A percentile compares a stretch with the other conserved stretches of the same genome.
These are phyloP conservation scores for Fomitopsis palustris DNA, from an alignment of 1,284 basidiomycete genomes.

Conservation along the genomic window DNA sequence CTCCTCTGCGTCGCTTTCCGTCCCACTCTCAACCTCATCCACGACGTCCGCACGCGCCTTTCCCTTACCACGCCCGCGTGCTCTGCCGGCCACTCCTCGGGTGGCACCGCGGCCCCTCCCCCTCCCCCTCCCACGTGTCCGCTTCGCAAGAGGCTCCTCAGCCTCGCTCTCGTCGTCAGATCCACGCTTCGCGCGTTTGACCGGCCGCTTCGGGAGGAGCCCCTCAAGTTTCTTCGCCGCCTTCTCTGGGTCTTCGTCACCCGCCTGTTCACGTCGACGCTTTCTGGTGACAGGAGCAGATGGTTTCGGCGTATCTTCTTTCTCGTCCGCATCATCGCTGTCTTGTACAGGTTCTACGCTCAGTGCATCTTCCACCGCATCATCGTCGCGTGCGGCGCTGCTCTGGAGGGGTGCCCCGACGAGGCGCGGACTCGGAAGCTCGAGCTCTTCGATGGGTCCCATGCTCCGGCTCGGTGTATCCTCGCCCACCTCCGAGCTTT, in stretches of 20 bases:
- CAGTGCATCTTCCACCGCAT: background rate
- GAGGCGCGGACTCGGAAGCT: background rate
- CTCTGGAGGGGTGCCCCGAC: background rate
- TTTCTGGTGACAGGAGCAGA: slow-evolving; percentile 4
- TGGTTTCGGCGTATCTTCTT: slow-evolving; percentile 1
- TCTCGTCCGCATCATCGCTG: background rate
- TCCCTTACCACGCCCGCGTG: slow-evolving; percentile 5
- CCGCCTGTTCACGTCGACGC: slow-evolving; percentile 15
- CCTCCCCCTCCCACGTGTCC: slow-evolving; percentile 7
- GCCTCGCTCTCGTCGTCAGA: background rate
- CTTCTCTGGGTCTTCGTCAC: slow-evolving; percentile 18
- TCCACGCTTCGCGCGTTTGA: slow-evolving; percentile 7
- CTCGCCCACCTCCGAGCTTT: slow-evolving; percentile 4
- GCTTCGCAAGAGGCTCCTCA: background rate
- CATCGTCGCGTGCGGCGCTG: background rate
- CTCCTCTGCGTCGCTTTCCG: slow-evolving; percentile 1
- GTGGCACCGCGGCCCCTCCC: slow-evolving; percentile 6
- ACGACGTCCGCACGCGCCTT: background rate
- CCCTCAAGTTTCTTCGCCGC: slow-evolving; percentile 22
- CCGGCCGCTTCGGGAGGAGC: slow-evolving; percentile 22
- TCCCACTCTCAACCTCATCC: background rate
- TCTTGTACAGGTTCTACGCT: background rate
- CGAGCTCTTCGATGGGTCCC: background rate
- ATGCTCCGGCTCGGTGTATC: slow-evolving; percentile 10
- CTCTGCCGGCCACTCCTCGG: slow-evolving; percentile 7